These are phyloP conservation scores for Aspergillus homomorphus DNA, from an alignment of 495 filamentous ascomycete species.

Conservation along the genomic window DNA sequence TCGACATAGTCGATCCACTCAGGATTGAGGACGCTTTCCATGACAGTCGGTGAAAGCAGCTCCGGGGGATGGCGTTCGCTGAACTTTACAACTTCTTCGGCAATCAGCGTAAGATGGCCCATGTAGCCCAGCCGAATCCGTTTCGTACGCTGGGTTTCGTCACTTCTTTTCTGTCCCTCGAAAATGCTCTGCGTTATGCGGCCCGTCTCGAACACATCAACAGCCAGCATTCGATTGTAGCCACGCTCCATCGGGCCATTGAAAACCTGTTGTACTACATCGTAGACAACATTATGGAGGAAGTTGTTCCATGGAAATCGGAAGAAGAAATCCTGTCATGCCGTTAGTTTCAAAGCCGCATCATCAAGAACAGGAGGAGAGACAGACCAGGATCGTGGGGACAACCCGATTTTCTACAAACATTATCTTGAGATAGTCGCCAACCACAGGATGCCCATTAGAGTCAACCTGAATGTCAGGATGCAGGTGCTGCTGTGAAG, in stretches of 20 bases:
- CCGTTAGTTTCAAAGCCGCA: slow-evolving; percentile 5
- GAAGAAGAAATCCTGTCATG: slow-evolving; percentile 84
- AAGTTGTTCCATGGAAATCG: slow-evolving; percentile 99
- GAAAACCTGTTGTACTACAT: slow-evolving; percentile 98
- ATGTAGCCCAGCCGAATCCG: slow-evolving; percentile 97
- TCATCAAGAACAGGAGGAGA: neutral
- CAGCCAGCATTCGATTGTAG: slow-evolving; percentile 87
- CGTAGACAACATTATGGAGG: slow-evolving; percentile 98
- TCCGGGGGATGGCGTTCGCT: slow-evolving; percentile 91
- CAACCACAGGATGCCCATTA: slow-evolving; percentile 84
- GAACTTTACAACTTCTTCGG: slow-evolving; percentile 98
- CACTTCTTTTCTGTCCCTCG: slow-evolving; percentile 81
- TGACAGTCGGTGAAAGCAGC: slow-evolving; percentile 73
- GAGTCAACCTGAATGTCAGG: slow-evolving; percentile 54
- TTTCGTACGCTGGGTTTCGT: slow-evolving; percentile 72
- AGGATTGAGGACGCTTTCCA: slow-evolving; percentile 81
- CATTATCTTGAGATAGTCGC: slow-evolving; percentile 93
- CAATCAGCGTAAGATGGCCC: slow-evolving; percentile 96
- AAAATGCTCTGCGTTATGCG: slow-evolving; percentile 89
- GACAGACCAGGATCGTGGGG: slow-evolving; percentile 88
- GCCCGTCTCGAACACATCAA: slow-evolving; percentile 87
- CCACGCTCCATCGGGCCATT: slow-evolving; percentile 97
- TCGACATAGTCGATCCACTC: slow-evolving; percentile 97
- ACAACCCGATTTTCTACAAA: slow-evolving; percentile 94
- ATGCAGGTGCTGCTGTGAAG: slow-evolving; percentile 32